A percentile compares a stretch with the other conserved stretches of the same genome.
Conservation (phyloP, 768 basidiomycete genomes). For the Clathrus columnatus region DNA sequence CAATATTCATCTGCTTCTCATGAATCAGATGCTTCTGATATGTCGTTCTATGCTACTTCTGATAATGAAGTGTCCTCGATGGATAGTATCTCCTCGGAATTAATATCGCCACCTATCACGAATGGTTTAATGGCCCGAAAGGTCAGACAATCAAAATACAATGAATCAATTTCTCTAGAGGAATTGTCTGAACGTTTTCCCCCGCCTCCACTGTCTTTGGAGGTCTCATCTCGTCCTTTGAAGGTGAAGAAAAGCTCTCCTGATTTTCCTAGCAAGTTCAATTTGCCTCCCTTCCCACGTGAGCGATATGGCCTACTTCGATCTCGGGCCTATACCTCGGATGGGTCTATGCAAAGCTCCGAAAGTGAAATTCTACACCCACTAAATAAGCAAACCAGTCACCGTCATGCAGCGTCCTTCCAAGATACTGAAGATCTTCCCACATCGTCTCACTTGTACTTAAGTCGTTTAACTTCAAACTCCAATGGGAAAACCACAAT, state of each 20-base stretch:
- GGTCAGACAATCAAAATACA: too few relatives aligned
- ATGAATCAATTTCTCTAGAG: too few relatives aligned
- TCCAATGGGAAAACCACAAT: slow-evolving; percentile 14
- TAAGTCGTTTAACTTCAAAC: not conserved
- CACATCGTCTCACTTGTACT: not conserved
- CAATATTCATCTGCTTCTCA: slow-evolving; percentile 30
- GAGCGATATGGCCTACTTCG: slow-evolving; percentile 33
- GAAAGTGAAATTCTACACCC: not conserved
- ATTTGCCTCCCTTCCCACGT: slow-evolving; percentile 32
- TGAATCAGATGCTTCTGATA: slow-evolving; percentile 6
- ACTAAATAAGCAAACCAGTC: not conserved
- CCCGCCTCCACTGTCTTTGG: not conserved
- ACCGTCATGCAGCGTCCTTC: not conserved
- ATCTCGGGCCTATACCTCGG: not conserved
- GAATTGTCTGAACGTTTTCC: slow-evolving; percentile 15
- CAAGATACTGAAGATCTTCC: not conserved
- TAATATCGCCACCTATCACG: not conserved
- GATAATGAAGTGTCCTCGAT: not conserved
- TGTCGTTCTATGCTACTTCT: not conserved
- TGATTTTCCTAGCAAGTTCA: slow-evolving; percentile 28
- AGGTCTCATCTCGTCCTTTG: not conserved
- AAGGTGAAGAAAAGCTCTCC: slow-evolving; percentile 19
- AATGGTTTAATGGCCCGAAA: not conserved
- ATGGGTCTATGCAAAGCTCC: not conserved
- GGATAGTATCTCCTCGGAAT: not conserved